These are phyloP conservation scores for Scorias spongiosa DNA, from an alignment of 2,329 filamentous ascomycete species.

Conservation along the genomic window DNA sequence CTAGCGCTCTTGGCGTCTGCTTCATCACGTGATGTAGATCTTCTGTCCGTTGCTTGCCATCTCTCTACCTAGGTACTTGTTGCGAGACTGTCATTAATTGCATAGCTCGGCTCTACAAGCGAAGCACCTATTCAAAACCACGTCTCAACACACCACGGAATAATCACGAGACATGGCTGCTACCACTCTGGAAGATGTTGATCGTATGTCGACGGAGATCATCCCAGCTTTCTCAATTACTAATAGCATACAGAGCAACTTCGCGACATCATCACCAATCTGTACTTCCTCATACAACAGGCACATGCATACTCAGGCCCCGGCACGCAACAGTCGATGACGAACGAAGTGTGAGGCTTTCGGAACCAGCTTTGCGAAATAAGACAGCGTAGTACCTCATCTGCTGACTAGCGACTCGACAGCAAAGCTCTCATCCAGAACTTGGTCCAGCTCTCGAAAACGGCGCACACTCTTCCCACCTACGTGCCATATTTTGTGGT, in stretches of 20 bases:
- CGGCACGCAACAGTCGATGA: slow-evolving; percentile 41
- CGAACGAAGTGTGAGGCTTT: slow-evolving; percentile 37
- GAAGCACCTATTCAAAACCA: too few species aligned
- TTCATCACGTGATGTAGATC: too few species aligned
- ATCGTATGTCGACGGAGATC: slow-evolving; percentile 9
- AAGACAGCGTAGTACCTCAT: background rate
- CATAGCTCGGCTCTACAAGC: too few species aligned
- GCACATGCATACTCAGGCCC: slow-evolving; percentile 44
- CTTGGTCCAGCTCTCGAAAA: slow-evolving; percentile 37
- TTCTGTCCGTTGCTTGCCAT: too few species aligned
- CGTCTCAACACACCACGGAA: too few species aligned
- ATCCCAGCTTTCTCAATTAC: background rate
- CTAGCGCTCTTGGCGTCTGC: too few species aligned
- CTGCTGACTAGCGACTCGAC: slow-evolving; percentile 11
- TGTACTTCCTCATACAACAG: slow-evolving; percentile 45
- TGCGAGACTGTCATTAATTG: too few species aligned
- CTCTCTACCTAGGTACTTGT: too few species aligned
- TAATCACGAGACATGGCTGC: slow-evolving; percentile 9
- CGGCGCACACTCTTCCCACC: slow-evolving; percentile 33
- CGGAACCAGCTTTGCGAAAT: slow-evolving; percentile 1
- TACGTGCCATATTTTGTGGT: slow-evolving; percentile 47
- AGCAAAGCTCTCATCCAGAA: slow-evolving; percentile 36
- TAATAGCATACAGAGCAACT: slow-evolving; percentile 30
- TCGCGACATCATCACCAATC: slow-evolving; percentile 45
- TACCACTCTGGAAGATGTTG: slow-evolving; percentile 18